Evolutionary conservation across 1,284 basidiomycete species (phyloP).

Genomic region (Cutaneotrichosporon sp.): DNA sequence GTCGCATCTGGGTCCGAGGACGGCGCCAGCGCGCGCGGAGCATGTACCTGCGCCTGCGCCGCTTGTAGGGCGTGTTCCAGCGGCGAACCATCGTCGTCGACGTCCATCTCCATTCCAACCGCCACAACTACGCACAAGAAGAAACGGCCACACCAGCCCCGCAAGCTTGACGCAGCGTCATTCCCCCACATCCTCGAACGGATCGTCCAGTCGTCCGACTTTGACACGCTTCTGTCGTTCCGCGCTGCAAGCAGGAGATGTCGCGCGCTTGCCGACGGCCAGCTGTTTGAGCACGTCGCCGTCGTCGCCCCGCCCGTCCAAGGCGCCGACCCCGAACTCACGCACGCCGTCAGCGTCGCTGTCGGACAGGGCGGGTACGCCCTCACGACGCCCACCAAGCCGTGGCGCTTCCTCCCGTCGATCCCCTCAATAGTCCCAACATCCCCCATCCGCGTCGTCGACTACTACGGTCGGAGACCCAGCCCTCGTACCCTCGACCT

Average conservation of each 20-base stretch:
- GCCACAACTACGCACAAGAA: no score
- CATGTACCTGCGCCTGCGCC: no score
- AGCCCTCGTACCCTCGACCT: no score
- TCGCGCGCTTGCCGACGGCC: background rate
- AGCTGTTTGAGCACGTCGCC: background rate
- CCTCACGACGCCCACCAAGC: background rate
- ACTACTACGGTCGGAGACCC: background rate
- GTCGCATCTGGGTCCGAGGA: no score
- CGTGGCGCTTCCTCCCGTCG: background rate
- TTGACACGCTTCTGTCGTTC: background rate
- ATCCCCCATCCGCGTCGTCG: background rate
- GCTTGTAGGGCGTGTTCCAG: no score
- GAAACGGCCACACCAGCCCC: no score
- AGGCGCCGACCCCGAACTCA: background rate
- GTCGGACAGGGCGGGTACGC: background rate
- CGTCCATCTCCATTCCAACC: no score
- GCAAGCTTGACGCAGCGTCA: background rate
- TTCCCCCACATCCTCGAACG: conserved; percentile 2
- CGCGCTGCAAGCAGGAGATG: background rate
- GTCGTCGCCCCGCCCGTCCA: background rate
- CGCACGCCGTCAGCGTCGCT: background rate
- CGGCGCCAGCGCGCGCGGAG: no score
- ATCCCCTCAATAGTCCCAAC: background rate
- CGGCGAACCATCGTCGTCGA: no score
- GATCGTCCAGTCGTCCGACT: background rate